Evolutionary conservation across 2,329 filamentous ascomycete species (phyloP).

Genomic region (Penicillium sp.): DNA sequence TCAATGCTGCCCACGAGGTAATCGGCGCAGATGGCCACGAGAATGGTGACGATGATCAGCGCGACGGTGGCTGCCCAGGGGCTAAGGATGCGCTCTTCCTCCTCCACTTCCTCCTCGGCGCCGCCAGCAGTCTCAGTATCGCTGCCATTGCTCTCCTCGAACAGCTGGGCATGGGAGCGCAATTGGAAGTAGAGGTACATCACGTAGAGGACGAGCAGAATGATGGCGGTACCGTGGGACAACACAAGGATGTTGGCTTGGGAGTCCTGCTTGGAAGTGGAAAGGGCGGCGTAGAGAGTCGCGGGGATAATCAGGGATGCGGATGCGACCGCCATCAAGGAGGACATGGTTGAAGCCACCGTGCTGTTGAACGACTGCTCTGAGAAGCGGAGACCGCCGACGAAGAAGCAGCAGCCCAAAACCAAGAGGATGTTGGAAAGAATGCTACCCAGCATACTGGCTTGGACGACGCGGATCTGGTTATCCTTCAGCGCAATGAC

Average conservation of each 20-base stretch:
- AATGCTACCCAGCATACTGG: constrained; percentile 94
- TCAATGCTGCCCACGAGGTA: constrained; percentile 77
- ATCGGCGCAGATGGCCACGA: constrained; percentile 72
- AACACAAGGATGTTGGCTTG: constrained; percentile 62
- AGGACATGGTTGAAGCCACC: constrained; percentile 56
- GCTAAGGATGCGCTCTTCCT: constrained; percentile 56
- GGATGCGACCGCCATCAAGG: constrained; percentile 71
- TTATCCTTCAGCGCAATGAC: constrained; percentile 82
- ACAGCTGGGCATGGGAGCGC: constrained; percentile 69
- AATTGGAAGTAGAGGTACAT: constrained; percentile 78
- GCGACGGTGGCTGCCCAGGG: constrained; percentile 64
- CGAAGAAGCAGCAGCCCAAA: constrained; percentile 75
- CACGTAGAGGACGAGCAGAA: constrained; percentile 71
- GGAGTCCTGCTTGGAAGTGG: constrained; percentile 37
- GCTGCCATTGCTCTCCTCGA: constrained; percentile 52
- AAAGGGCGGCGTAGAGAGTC: constrained; percentile 67
- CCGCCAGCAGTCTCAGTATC: constrained; percentile 39
- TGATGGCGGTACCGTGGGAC: constrained; percentile 73
- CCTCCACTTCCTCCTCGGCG: constrained; percentile 46
- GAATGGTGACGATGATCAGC: constrained; percentile 66
- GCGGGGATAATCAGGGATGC: constrained; percentile 78
- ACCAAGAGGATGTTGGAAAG: constrained; percentile 91
- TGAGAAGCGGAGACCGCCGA: constrained; percentile 67
- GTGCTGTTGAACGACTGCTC: constrained; percentile 62
- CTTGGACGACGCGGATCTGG: constrained; percentile 94